phyloP scores from a whole-genome alignment of 805 yeast species.

The Candida taoyuanica region DNA sequence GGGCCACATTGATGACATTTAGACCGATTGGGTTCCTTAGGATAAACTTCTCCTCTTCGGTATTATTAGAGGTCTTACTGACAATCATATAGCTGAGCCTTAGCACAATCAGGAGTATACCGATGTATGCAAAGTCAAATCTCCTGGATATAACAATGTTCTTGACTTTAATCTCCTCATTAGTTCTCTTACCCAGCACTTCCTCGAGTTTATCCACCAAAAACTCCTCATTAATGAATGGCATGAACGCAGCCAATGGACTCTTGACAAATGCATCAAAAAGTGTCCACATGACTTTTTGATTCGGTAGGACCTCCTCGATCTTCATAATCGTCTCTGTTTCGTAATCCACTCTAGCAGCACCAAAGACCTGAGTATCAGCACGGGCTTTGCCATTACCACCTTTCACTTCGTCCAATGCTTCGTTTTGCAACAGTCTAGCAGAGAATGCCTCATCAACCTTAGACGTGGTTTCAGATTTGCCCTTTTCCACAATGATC shows the following conservation, averaged over 20 bases:
- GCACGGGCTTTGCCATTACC: conserved; percentile 4
- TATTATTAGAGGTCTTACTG: conserved; percentile 16
- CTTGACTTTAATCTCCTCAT: conserved; percentile 6
- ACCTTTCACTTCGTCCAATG: conserved; percentile 32
- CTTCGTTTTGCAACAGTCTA: conserved; percentile 34
- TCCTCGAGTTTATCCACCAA: conserved; percentile 16
- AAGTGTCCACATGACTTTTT: conserved; percentile 21
- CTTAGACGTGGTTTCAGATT: conserved; percentile 6
- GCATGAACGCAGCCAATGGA: conserved; percentile 19
- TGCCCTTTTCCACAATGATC: conserved; percentile 19
- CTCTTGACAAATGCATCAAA: conserved; percentile 21
- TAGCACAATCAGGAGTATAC: conserved; percentile 19
- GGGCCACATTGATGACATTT: conserved; percentile 44
- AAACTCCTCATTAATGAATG: conserved; percentile 25
- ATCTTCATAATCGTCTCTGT: conserved; percentile 19
- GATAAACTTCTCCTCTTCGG: conserved; percentile 31
- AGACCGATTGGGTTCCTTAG: conserved; percentile 42
- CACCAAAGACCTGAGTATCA: conserved; percentile 15
- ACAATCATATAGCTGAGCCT: conserved; percentile 22
- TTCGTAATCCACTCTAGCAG: conserved; percentile 15
- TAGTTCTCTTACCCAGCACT: conserved; percentile 11
- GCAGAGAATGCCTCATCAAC: conserved; percentile 29
- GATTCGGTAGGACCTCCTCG: conserved; percentile 22
- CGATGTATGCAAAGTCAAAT: conserved; percentile 26
- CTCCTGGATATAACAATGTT: conserved; percentile 17